Base-by-base conservation (phyloP, 345 rosid species). In the Lepidium africanum region DNA sequence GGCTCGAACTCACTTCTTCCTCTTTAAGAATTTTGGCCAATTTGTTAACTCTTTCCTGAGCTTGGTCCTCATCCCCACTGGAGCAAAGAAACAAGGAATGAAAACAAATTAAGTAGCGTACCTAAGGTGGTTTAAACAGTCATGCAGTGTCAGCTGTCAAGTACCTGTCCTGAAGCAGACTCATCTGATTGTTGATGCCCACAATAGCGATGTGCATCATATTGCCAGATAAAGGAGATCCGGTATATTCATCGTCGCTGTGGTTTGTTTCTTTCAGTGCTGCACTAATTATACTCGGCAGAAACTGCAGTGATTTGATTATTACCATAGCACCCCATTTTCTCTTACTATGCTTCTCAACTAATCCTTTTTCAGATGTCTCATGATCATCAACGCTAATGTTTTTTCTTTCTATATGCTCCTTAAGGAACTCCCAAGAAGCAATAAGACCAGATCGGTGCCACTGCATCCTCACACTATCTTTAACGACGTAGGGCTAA, bases 11-110 rank as follows among this genome's bases (percentile, higher is more conserved):
- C 67, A 91, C 76, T 82, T 87, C 91, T 79, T 83, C 80, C 72
- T 82, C 97, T 81, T 84, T 95, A 30, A 95, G 95, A 77, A 91
- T 89, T 87, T 95, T 91, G 52, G 97, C 99, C 67, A 95, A 76
- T 79, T 87, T 95, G 75, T 85, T 47, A 48, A 91, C 76, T 79
- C 99, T 89, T 80, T 95, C 97, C 80, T 89, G 99, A 71, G 99
- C 99, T 84, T 95, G 99, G 82, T 95, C 97, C 81, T 91, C 99
- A 70, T 95, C 97, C 14, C 97, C 99, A 80, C 99, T 95, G 90
- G 30, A 57, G 70, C 53, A 46, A 74, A 41, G 11, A 59, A 67
- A 51, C 42, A 66, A 36, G 40, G 2, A 59, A 50, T 38, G 63
- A 51, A 33, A 53, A 47, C 75, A 41, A 38, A 63, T 55, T 70